Base-by-base conservation (phyloP, 2,329 filamentous ascomycete genomes). In the Fusarium bulbicola region DNA sequence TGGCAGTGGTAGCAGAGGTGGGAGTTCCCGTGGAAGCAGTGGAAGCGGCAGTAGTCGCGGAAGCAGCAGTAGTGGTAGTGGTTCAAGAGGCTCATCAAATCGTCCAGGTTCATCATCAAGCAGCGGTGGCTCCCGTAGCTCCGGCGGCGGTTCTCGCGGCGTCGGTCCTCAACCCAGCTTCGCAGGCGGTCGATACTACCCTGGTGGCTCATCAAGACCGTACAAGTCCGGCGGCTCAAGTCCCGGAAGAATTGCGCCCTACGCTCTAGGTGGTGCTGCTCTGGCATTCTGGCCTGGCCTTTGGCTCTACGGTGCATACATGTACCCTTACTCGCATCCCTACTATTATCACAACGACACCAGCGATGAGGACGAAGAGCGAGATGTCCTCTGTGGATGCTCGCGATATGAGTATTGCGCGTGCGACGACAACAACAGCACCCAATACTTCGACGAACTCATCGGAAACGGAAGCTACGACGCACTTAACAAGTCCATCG, bases 371-470 rank as follows among this genome's bases (percentile, higher is more conserved):
- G 76, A 83, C 10, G 83, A 85, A 68, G 76, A 76, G 3, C 78
- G 79, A 28, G 75, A 79, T 7, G 78, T 85, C 36, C 74, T 83
- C 10, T 85, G 81, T 79, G 76, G 90, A 89, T 84, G 87, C 91
- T 84, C 89, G 85, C 14, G 75, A 45, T 76, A 79, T 58, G 67
- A 70, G 24, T 78, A 77, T 24, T 95, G 92, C 76, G 88, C 90
- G 11, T 95, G 92, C 78, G 92, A 95, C 67, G 90, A 93, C 62
- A 91, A 90, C 74, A 85, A 86, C 64, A 85, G 90, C 73, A 84
- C 81, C n/a, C 82, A 85, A 0, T 92, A 91, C 79, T 82, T 92
- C 66, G 82, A 88, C 70, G 85, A 87, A 14, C 78, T 95, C 15
- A 85, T 95, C 47, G 92, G 91, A 61, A 88, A 92, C 78, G 91